Evolutionary conservation across 2,329 filamentous ascomycete genomes (phyloP), one percentile per base, ranked within the genome.

Genomic region (Pestalotiopsis sp.): DNA sequence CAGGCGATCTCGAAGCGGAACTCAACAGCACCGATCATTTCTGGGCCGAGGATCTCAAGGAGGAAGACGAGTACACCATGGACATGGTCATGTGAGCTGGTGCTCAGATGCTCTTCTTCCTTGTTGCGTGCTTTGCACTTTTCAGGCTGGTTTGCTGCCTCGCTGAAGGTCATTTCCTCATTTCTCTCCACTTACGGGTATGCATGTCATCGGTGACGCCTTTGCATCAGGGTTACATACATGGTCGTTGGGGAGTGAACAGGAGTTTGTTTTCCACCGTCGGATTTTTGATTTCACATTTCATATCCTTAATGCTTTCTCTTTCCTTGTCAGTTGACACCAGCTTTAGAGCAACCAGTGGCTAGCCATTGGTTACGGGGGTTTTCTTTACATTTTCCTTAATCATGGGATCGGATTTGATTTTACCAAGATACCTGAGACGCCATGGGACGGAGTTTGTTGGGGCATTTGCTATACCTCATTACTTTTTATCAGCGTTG

Each of bases 11-110:
- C 49, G 77, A 76, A 25, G 82, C 81, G 13, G 87, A 89, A 71
- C 77, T 88, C 65, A 80, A 80, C 41, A 85, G 87, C 61, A 76
- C 81, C 75, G 88, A 81, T 63, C 85, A 87, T 69, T 90, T 91
- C 77, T 92, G 90, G 83, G 88, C 88, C 70, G 91, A 92, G 77
- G 92, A 92, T 66, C 90, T 98, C 83, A 97, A 97, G 81, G 95
- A 97, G 79, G 95, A 98, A 81, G 95, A 98, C 74, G 95, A 97
- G 82, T 97, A 93, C 77, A 90, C 90, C 77, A 97, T 97, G 93
- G 93, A 96, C 73, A 80, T 90, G 72, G 87, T 82, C 69, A 65
- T 68, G 69, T 69, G 45, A 66, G 64, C 27, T 25, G n/a, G 25
- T 36, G 45, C 62, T 57, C 13, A 20, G 17, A 27, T 9, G 4